These are phyloP conservation scores for Kandelia obovata DNA, from an alignment of 345 rosid genomes.

Conservation along the genomic window DNA sequence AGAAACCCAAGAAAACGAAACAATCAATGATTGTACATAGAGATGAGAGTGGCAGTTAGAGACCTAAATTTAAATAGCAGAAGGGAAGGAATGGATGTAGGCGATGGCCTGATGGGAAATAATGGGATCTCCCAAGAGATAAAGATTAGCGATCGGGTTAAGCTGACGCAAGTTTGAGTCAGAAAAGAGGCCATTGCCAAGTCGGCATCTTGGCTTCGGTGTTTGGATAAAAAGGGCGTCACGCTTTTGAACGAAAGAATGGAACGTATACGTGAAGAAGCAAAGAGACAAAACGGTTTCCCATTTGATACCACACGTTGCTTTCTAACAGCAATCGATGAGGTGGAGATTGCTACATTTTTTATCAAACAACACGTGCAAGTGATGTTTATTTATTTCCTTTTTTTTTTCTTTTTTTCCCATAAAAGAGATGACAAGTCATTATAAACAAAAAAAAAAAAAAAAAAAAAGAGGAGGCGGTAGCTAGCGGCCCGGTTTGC, in stretches of 20 bases:
- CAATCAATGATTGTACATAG: neutral
- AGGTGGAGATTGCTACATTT: too few species aligned
- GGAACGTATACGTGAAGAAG: too few species aligned
- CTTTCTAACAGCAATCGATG: too few species aligned
- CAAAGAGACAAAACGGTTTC: too few species aligned
- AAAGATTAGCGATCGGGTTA: neutral
- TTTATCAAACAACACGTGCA: too few species aligned
- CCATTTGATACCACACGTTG: too few species aligned
- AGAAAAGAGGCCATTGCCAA: too few species aligned
- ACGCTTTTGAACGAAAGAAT: neutral
- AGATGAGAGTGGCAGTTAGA: neutral
- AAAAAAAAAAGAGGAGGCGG: too few species aligned
- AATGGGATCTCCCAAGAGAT: constrained; percentile 17
- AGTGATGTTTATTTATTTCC: neutral
- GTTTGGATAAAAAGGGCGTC: neutral
- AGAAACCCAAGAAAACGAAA: neutral
- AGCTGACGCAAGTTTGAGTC: neutral
- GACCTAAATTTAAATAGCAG: neutral
- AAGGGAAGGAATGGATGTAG: neutral
- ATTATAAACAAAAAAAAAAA: too few species aligned
- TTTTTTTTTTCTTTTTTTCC: neutral
- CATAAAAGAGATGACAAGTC: too few species aligned
- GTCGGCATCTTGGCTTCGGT: too few species aligned
- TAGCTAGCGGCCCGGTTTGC: too few species aligned
- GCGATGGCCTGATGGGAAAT: neutral